Evolutionary conservation across 345 rosid species (phyloP).

Genomic region (Hibiscus trionum): DNA sequence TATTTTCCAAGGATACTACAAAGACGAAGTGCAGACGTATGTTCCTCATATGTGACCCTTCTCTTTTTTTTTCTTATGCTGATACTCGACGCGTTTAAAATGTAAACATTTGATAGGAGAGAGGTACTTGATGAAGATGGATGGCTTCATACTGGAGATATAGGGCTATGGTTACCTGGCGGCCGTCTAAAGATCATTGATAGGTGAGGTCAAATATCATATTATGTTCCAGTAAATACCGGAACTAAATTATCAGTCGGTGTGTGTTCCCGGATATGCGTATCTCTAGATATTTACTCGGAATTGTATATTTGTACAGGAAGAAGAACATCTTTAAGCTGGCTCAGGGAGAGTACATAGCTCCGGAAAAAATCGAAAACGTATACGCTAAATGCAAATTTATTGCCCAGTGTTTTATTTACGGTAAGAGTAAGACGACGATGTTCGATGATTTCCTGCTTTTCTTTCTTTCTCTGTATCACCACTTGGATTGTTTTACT

Average conservation of each 20-base stretch:
- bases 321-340: slow-evolving; percentile 97
- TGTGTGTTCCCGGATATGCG: background rate
- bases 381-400: slow-evolving; percentile 86
- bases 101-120: slow-evolving; percentile 45
- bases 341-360: slow-evolving; percentile 99
- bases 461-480: slow-evolving; percentile 6
- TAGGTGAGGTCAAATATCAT: slow-evolving; percentile 36
- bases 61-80: background rate
- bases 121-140: slow-evolving; percentile 86
- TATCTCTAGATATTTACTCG: background rate
- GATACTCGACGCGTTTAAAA: slow-evolving; percentile 2
- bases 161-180: slow-evolving; percentile 82
- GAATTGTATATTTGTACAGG: slow-evolving; percentile 35
- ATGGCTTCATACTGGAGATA: slow-evolving; percentile 97
- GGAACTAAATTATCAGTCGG: background rate
- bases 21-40: slow-evolving; percentile 94
- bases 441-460: background rate
- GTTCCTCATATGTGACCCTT: slow-evolving; percentile 5
- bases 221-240: background rate
- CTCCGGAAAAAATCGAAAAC: slow-evolving; percentile 98
- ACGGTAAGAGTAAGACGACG: slow-evolving; percentile 60
- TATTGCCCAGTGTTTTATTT: slow-evolving; percentile 70
- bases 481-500: slow-evolving; percentile 8
- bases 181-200: slow-evolving; percentile 96
- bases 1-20: slow-evolving; percentile 72